Base-by-base conservation (phyloP, 805 yeast species). In the Saccharomyces jurei region DNA sequence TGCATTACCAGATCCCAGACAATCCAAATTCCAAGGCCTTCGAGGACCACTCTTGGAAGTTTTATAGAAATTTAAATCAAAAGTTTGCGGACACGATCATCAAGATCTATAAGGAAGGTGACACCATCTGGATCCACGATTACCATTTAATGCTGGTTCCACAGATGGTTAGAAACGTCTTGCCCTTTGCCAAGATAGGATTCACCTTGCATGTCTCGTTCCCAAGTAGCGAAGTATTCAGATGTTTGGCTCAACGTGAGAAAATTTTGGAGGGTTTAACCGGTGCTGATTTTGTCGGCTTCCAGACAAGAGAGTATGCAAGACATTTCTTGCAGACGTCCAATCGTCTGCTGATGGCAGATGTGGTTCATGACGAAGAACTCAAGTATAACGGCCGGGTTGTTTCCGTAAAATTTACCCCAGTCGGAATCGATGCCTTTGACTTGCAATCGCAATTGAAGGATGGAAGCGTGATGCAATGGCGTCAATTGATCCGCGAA, bases 41-140 rank as follows among this genome's bases (percentile, higher is more conserved):
- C 70, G 97, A 92, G 70, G 97, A 89, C 60, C 95, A 90, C 67
- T 89, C 97, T 1, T 92, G 97, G 96, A 82, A 82, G 27, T 84
- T 86, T 65, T 92, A 92, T 69, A 82, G 81, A 60, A 71, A 76
- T 1, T 77, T 92, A 58, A 94, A 94, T 64, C 89, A 84, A 67
- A 69, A 80, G 48, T 79, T 91, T 63, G 97, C 98, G 0, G 87
- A 90, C 53, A 81, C 80, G 59, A 77, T 92, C 49, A 80, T 86
- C 2, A 79, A 77, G 41, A 72, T 75, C 1, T 91, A 92, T 69
- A 81, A 83, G 60, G 78, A 78, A 0, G 89, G 87, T 46, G 96
- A 92, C 67, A 75, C 82, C 46, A 78, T 92, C 56, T 94, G 98
- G 98, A 77, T 92, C 52, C 96, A 92, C 68, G 99, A 92, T 70